Base-by-base conservation (phyloP, 768 basidiomycete genomes). In the Suillus sp. region DNA sequence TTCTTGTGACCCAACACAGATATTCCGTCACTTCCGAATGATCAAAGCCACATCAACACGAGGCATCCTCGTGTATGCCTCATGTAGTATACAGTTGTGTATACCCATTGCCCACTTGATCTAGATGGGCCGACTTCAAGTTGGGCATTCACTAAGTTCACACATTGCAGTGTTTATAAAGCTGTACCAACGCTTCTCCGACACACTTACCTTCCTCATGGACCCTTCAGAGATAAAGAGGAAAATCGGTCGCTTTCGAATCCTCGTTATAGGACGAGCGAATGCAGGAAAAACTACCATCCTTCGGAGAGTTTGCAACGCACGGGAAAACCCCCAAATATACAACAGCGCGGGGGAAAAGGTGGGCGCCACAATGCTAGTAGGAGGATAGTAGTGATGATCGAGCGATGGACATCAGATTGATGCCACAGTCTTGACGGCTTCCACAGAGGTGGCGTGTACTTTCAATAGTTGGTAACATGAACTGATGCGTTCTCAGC, bases 261-360 rank as follows among this genome's bases (percentile, higher is more conserved):
- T 80, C 34, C 76, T 81, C 54, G 67, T 79, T 18, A 77, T 81
- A n/a, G 80, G 80, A 4, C 71, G 75, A 59, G 75, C 77, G 2
- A 79, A 79, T 59, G 72, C 78, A 1, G 79, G 79, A 0, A 81
- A 81, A 64, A 80, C 78, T 0, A 80, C 80, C 0, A 68, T 81
- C 25, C 68, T 79, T 20, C 71, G 78, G 66, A 73, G 71, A 55
- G 71, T 81, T 9, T 79, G 78, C 66, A 71, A 75, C 60, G 72
- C 76, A 7, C 71, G 64, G 1, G 75, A 78, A 10, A 69, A 74
- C 3, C 77, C 78, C 0, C 68, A 61, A 13, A 71, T 79, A 43
- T 67, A 65, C n/a, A 66, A 71, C 65, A 22, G 59, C 4, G 9
- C 57, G 0, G 71, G 73, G 14, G 59, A 64, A 5, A 51, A 34